Evolutionary conservation across 2,329 filamentous ascomycete genomes (phyloP).

Genomic region (Mollisia scopiformis): DNA sequence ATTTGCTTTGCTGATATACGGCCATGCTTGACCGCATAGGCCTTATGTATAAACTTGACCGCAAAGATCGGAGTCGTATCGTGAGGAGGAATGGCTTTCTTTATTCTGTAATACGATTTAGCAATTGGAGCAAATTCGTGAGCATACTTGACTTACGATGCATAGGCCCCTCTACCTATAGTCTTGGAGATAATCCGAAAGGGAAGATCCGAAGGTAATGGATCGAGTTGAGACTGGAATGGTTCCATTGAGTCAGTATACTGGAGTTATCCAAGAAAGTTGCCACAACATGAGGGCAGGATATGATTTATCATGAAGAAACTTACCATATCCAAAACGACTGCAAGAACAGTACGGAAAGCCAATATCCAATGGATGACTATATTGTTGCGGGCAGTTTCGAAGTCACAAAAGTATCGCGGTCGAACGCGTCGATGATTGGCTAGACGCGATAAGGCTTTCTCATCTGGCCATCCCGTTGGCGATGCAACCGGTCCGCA

Average conservation of each 20-base stretch:
- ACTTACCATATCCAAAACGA: slow-evolving; percentile 31
- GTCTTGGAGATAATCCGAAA: slow-evolving; percentile 96
- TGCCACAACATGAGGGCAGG: not conserved
- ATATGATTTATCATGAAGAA: slow-evolving; percentile 7
- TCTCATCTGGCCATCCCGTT: slow-evolving; percentile 9
- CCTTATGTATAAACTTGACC: slow-evolving; percentile 98
- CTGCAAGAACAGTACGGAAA: slow-evolving; percentile 9
- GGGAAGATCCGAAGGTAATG: slow-evolving; percentile 81
- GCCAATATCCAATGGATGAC: slow-evolving; percentile 29
- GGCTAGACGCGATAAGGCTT: slow-evolving; percentile 10
- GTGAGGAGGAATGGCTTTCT: slow-evolving; percentile 83
- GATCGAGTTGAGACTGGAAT: slow-evolving; percentile 85
- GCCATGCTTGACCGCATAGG: slow-evolving; percentile 87
- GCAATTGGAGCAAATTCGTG: too few relatives aligned
- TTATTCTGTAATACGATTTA: slow-evolving; percentile 49
- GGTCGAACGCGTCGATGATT: slow-evolving; percentile 29
- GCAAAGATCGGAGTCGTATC: slow-evolving; percentile 79
- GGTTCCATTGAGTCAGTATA: slow-evolving; percentile 33
- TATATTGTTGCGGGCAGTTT: slow-evolving; percentile 33
- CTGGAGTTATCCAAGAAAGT: not conserved
- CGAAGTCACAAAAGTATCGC: slow-evolving; percentile 17
- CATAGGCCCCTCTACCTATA: slow-evolving; percentile 95
- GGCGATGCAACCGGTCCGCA: slow-evolving; percentile 11
- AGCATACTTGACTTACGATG: slow-evolving; percentile 85
- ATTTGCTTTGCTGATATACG: slow-evolving; percentile 89